Evolutionary conservation across 1,284 basidiomycete genomes (phyloP), one percentile per base, ranked within the genome.

Genomic region (Sanghuangporus baumii): DNA sequence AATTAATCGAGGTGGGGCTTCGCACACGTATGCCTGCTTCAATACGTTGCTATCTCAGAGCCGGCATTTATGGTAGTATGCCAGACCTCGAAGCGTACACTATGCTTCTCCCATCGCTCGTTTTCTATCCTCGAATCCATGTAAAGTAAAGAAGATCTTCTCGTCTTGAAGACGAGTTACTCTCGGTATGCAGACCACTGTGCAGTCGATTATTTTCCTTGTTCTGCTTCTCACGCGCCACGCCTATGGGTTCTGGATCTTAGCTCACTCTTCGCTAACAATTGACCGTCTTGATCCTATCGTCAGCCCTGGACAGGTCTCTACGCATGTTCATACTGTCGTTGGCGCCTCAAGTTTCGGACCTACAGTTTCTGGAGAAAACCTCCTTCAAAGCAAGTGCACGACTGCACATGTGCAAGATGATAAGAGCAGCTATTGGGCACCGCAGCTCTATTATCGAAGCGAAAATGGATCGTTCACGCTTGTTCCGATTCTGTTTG

Each of bases 291-390:
- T 78, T 20, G 78, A 79, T 66, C 78, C 78, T 11, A 71, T 80
- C 40, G 69, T 77, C 36, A 74, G 68, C 64, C 74, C 76, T 9
- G 77, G 76, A 6, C 62, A 65, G 41, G 73, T 79, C 38, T 74
- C 77, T 14, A 71, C 71, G 5, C 79, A 80, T 68, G 74, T 73
- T 9, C 79, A 80, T 67, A 71, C 73, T 59, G 76, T 79, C 50
- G 63, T 79, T 18, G 79, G 79, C 31, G 78, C 77, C 8, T 78
- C 76, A 64, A 76, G 76, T 65, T 80, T 79, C 65, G 71, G 73
- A 16, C 64, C 75, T 55, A 74, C 71, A 47, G 67, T 71, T 4
- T 72, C 69, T 34, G 78, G 76, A 7, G 69, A 66, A 9, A 59
- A 64, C 1, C 68, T 80, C 47, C 69, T 74, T 36, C 59, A 69